Evolutionary conservation across 495 filamentous ascomycete genomes (phyloP).

Genomic region (Hyaloscypha variabilis): DNA sequence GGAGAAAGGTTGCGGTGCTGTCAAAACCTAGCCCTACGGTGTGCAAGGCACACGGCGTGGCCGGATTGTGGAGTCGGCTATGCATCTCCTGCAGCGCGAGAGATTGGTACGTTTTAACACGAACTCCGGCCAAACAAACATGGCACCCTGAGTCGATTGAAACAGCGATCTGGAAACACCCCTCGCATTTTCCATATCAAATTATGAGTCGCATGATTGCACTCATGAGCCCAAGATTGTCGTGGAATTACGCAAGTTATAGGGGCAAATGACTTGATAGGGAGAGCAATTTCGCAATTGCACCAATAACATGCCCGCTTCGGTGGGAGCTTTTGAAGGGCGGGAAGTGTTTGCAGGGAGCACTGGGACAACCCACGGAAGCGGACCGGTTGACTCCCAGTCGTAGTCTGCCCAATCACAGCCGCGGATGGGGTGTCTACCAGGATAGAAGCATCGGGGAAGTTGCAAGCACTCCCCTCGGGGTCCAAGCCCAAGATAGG

Average conservation of each 20-base stretch:
- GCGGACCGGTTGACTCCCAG: neutral
- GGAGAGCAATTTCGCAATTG: neutral
- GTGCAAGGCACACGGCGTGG: neutral
- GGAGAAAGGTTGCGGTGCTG: neutral
- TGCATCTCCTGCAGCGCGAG: neutral
- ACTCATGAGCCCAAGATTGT: neutral
- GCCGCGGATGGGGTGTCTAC: neutral
- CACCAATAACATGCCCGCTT: neutral
- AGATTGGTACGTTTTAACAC: neutral
- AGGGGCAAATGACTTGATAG: conserved; percentile 1
- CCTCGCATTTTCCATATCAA: neutral
- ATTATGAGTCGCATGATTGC: neutral
- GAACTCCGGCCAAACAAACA: neutral
- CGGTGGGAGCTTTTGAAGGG: neutral
- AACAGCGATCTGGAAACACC: neutral
- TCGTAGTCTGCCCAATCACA: neutral
- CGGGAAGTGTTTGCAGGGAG: neutral
- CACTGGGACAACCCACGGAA: neutral
- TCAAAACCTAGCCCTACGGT: neutral
- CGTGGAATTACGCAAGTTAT: conserved; percentile 10
- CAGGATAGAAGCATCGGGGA: too few relatives aligned
- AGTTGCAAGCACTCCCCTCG: neutral
- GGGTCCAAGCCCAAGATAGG: neutral
- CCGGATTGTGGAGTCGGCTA: neutral
- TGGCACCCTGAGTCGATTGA: neutral